Evolutionary conservation across 2,329 filamentous ascomycete genomes (phyloP), one percentile per base, ranked within the genome.

Genomic region (Monosporascus sp.): DNA sequence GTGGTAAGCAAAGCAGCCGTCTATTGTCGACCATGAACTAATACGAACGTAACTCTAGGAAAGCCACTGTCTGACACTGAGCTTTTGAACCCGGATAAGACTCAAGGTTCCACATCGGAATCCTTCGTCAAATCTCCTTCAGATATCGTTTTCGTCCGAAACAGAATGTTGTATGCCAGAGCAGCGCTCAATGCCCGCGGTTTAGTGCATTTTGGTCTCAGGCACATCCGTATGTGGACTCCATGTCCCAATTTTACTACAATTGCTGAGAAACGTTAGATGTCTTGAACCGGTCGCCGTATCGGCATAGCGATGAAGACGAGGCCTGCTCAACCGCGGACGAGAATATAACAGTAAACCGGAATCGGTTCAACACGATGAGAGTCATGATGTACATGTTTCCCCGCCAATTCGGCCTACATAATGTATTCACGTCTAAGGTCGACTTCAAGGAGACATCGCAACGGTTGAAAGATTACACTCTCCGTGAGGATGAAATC

Each of bases 351-450:
- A 37, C 58, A 14, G 44, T 48, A 17, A 48, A 47, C 37, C 61
- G 72, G 38, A 72, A 81, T 60, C 63, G 74, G 1, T 64, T 70
- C 14, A 80, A 87, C 57, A 88, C 84, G 0, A 65, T 84, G 11
- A 89, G 88, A 60, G 71, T 96, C 20, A 83, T 96, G 81, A 94
- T 93, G 76, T 93, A 97, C 69, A 85, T 99, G 1, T 99, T 99
- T 61, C 94, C 94, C 35, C 80, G 87, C 11, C 92, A 97, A 64
- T 97, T 96, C 64, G 83, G 83, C 15, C 74, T 99, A 3, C 90
- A 96, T 65, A 99, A 97, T 69, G 90, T 88, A n/a, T 97, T 97
- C 66, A 90, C 85, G 0, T 89, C 85, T 5, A 72, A 75, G 3
- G 78, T 87, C 17, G 80, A 94, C 65, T 67, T 65, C 22, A 79